phyloP scores from a whole-genome alignment of 2,329 filamentous ascomycete genomes.

The Arthrocladium fulminans region DNA sequence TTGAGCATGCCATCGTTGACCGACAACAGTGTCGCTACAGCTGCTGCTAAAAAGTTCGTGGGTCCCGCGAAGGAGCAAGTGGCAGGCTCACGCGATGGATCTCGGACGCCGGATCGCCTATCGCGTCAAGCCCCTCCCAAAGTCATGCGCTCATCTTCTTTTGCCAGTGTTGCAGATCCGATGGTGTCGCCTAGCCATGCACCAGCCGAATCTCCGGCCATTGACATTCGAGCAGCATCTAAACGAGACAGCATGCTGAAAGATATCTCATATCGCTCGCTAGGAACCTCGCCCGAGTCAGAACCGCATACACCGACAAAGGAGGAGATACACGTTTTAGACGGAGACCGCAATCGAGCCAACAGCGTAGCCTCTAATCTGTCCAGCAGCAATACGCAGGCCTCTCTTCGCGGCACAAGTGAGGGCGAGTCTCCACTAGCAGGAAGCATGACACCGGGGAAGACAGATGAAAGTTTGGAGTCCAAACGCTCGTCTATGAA shows the following conservation, averaged over 20 bases:
- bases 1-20: slow-evolving; percentile 29
- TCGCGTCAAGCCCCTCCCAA: slow-evolving; percentile 42
- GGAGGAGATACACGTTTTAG: slow-evolving; percentile 24
- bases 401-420: slow-evolving; percentile 22
- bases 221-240: slow-evolving; percentile 47
- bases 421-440: neutral
- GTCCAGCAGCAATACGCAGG: slow-evolving; percentile 29
- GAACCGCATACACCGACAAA: slow-evolving; percentile 29
- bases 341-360: slow-evolving; percentile 29
- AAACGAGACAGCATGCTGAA: slow-evolving; percentile 56
- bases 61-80: slow-evolving; percentile 16
- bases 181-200: slow-evolving; percentile 58
- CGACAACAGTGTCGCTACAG: slow-evolving; percentile 28
- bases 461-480: slow-evolving; percentile 3
- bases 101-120: slow-evolving; percentile 19
- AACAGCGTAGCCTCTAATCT: slow-evolving; percentile 45
- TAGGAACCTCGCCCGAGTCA: slow-evolving; percentile 41
- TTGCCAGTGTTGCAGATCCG: slow-evolving; percentile 54
- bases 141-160: slow-evolving; percentile 53
- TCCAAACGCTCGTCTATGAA: slow-evolving; percentile 12
- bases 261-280: slow-evolving; percentile 53
- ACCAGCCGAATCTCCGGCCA: slow-evolving; percentile 56
- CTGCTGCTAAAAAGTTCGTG: slow-evolving; percentile 28
- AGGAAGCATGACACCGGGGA: slow-evolving; percentile 9
- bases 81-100: slow-evolving; percentile 21